Conservation (phyloP, 2,329 filamentous ascomycete genomes). For the Xylariaceae sp. region DNA sequence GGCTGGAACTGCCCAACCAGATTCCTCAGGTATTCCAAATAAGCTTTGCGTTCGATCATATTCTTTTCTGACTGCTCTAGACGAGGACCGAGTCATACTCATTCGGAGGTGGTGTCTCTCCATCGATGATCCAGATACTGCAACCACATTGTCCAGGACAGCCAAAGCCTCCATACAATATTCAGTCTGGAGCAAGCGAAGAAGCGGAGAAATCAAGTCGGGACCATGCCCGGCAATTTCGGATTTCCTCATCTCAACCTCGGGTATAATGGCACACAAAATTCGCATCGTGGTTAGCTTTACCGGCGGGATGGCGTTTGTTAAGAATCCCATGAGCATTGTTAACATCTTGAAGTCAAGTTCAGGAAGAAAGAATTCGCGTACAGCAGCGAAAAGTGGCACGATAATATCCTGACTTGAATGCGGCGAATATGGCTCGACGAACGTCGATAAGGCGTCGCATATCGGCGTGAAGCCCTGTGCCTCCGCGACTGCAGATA, state of each 20-base stretch:
- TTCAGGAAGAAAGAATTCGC: slow-evolving; percentile 71
- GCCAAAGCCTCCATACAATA: slow-evolving; percentile 88
- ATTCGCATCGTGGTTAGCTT: slow-evolving; percentile 91
- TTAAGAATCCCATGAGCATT: slow-evolving; percentile 85
- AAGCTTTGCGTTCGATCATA: slow-evolving; percentile 91
- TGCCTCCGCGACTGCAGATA: slow-evolving; percentile 66
- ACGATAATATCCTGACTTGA: slow-evolving; percentile 69
- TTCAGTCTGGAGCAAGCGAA: slow-evolving; percentile 85
- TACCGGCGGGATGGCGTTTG: slow-evolving; percentile 83
- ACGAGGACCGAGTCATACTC: slow-evolving; percentile 92
- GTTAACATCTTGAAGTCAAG: slow-evolving; percentile 81
- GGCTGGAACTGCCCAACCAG: slow-evolving; percentile 92
- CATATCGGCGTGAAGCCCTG: slow-evolving; percentile 65
- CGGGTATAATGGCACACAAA: slow-evolving; percentile 75
- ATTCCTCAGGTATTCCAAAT: slow-evolving; percentile 93
- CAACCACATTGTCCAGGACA: slow-evolving; percentile 92
- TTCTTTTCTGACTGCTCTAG: slow-evolving; percentile 81
- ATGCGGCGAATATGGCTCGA: slow-evolving; percentile 55
- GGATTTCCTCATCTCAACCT: slow-evolving; percentile 86
- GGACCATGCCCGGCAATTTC: slow-evolving; percentile 88
- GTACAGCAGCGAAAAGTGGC: slow-evolving; percentile 67
- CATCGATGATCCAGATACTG: slow-evolving; percentile 84
- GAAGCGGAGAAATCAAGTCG: slow-evolving; percentile 86
- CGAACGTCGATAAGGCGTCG: slow-evolving; percentile 63
- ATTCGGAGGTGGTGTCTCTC: slow-evolving; percentile 93